A percentile compares a stretch with the other conserved stretches of the same genome.
Evolutionary conservation across 805 yeast species (phyloP).

Genomic region (Millerago galiae): DNA sequence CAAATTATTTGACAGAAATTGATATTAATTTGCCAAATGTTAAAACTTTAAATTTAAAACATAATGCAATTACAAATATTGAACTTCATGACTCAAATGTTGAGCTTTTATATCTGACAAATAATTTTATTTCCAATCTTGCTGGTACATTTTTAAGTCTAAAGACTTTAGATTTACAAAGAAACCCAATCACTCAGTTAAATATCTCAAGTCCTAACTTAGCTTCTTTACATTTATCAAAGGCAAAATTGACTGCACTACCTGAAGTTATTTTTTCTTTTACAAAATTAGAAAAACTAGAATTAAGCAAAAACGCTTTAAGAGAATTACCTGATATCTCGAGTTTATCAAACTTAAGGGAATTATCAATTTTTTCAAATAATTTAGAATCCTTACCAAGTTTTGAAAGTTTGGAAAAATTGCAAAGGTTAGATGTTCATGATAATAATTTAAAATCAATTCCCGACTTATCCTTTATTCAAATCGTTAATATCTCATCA

Average conservation of each 20-base stretch:
- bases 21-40: slow-evolving; percentile 44
- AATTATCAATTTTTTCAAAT: slow-evolving; percentile 67
- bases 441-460: slow-evolving; percentile 71
- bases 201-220: slow-evolving; percentile 49
- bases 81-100: slow-evolving; percentile 43
- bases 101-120: slow-evolving; percentile 68
- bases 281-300: slow-evolving; percentile 63
- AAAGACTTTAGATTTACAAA: slow-evolving; percentile 64
- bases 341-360: slow-evolving; percentile 48
- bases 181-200: slow-evolving; percentile 77
- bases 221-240: slow-evolving; percentile 68
- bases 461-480: slow-evolving; percentile 38
- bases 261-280: slow-evolving; percentile 58
- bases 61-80: slow-evolving; percentile 47
- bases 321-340: slow-evolving; percentile 72
- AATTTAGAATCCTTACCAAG: slow-evolving; percentile 67
- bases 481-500: slow-evolving; percentile 63
- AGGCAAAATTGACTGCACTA: slow-evolving; percentile 75
- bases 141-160: slow-evolving; percentile 56
- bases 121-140: slow-evolving; percentile 69
- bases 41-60: slow-evolving; percentile 70
- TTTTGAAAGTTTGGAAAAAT: slow-evolving; percentile 50
- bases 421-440: slow-evolving; percentile 72
- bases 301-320: slow-evolving; percentile 76
- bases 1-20: slow-evolving; percentile 47